Percentiles rank a stretch among this genome's conserved stretches.
These are phyloP conservation scores for Digitaria exilis DNA, from an alignment of 202 grass and related monocot species.

Conservation along the genomic window DNA sequence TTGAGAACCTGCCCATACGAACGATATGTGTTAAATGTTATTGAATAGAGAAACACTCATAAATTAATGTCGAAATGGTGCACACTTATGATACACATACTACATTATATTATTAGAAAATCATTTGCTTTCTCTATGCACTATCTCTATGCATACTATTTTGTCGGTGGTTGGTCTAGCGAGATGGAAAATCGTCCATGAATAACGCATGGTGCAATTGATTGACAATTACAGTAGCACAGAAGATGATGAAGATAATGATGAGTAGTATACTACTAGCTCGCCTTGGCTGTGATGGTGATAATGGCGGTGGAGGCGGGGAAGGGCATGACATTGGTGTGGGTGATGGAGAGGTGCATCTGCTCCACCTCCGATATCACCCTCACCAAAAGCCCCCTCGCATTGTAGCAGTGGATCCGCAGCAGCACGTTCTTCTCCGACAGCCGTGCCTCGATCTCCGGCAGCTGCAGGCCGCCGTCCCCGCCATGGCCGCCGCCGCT, in stretches of 20 bases:
- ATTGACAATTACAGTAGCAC: neutral
- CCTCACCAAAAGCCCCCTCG: slow-evolving; percentile 59
- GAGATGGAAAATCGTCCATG: neutral
- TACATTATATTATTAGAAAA: neutral
- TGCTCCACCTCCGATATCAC: slow-evolving; percentile 73
- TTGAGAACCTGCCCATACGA: slow-evolving; percentile 31
- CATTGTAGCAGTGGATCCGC: slow-evolving; percentile 64
- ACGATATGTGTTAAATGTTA: slow-evolving; percentile 17
- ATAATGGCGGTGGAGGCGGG: slow-evolving; percentile 58
- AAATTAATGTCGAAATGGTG: neutral
- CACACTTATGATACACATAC: neutral
- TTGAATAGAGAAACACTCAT: neutral
- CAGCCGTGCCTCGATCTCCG: slow-evolving; percentile 73
- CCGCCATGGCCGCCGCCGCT: neutral
- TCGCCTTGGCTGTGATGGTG: slow-evolving; percentile 78
- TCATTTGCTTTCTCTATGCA: neutral
- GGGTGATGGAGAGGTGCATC: slow-evolving; percentile 63
- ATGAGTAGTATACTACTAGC: neutral
- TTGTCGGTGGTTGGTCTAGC: neutral
- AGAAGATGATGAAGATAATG: neutral
- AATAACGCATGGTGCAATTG: neutral
- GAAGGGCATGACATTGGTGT: slow-evolving; percentile 80
- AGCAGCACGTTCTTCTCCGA: slow-evolving; percentile 64
- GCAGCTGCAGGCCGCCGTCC: slow-evolving; percentile 16
- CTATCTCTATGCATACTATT: neutral